phyloP scores from a whole-genome alignment of 352 stramenopile genomes.

The Pythium periplocum region DNA sequence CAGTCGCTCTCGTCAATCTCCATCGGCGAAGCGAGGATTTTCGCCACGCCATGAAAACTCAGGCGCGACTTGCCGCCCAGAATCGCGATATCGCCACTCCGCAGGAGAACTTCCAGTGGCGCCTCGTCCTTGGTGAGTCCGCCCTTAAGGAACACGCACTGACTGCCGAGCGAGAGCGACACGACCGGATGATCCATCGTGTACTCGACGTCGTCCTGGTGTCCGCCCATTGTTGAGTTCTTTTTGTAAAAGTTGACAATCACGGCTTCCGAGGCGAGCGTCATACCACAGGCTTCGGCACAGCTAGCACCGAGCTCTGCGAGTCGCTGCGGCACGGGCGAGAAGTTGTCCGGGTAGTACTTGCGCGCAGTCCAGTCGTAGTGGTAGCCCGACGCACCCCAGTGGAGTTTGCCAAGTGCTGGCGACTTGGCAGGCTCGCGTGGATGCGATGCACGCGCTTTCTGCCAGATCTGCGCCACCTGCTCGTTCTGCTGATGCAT shows the following conservation, averaged over 20 bases:
- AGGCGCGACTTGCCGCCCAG: constrained; percentile 52
- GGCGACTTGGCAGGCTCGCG: constrained; percentile 31
- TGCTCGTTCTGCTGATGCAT: constrained; percentile 63
- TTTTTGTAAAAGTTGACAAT: constrained; percentile 85
- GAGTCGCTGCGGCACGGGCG: constrained; percentile 40
- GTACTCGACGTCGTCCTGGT: constrained; percentile 81
- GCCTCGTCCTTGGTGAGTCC: constrained; percentile 50
- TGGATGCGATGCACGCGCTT: constrained; percentile 30
- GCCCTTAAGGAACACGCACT: constrained; percentile 75
- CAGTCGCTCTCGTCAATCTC: constrained; percentile 21
- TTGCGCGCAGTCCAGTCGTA: constrained; percentile 79
- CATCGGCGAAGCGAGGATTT: constrained; percentile 47
- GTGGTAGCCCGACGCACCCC: constrained; percentile 66
- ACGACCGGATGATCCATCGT: constrained; percentile 81
- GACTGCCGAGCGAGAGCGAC: constrained; percentile 67
- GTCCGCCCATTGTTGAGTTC: constrained; percentile 71
- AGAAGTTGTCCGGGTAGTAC: constrained; percentile 56
- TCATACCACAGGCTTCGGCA: constrained; percentile 49
- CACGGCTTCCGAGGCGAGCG: constrained; percentile 52
- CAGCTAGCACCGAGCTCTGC: constrained; percentile 31
- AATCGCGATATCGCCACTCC: constrained; percentile 65
- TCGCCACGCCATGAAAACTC: constrained; percentile 69
- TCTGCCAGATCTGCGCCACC: constrained; percentile 43
- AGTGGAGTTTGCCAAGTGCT: constrained; percentile 61
- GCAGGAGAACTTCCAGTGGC: constrained; percentile 58